phyloP scores from a whole-genome alignment of 139 green algal species.

The Yamagishiella unicocca region DNA sequence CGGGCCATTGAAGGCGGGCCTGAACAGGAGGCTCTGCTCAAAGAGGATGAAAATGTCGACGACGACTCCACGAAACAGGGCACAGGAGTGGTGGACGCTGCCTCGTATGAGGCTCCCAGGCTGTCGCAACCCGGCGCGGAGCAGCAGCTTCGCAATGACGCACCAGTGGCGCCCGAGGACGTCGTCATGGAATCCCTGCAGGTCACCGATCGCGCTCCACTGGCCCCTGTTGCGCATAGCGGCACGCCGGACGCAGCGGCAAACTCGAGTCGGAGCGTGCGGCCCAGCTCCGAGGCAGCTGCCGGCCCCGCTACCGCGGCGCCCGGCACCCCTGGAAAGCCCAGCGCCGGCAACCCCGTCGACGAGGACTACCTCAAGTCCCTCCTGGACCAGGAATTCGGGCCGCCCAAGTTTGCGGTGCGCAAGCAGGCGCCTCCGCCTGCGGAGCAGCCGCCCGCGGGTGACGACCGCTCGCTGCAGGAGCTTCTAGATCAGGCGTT shows the following conservation, averaged over 20 bases:
- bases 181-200: neutral
- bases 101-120: neutral
- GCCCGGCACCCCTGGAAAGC: neutral
- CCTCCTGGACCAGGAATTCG: constrained; percentile 49
- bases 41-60: neutral
- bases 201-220: neutral
- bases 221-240: neutral
- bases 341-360: neutral
- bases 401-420: constrained; percentile 50
- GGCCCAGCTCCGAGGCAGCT: neutral
- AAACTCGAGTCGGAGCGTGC: neutral
- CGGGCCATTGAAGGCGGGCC: neutral
- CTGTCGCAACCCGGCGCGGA: neutral
- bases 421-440: neutral
- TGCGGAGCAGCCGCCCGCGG: neutral
- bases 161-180: neutral
- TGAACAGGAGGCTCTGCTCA: constrained; percentile 13
- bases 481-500: constrained; percentile 55
- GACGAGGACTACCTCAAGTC: constrained; percentile 45
- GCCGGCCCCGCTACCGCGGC: neutral
- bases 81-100: neutral
- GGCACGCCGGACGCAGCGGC: too few relatives aligned
- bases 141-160: neutral
- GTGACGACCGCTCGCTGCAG: neutral
- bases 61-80: too few relatives aligned